These are phyloP conservation scores for Rhizopogon roseolus DNA, from an alignment of 768 basidiomycete species.

Conservation along the genomic window DNA sequence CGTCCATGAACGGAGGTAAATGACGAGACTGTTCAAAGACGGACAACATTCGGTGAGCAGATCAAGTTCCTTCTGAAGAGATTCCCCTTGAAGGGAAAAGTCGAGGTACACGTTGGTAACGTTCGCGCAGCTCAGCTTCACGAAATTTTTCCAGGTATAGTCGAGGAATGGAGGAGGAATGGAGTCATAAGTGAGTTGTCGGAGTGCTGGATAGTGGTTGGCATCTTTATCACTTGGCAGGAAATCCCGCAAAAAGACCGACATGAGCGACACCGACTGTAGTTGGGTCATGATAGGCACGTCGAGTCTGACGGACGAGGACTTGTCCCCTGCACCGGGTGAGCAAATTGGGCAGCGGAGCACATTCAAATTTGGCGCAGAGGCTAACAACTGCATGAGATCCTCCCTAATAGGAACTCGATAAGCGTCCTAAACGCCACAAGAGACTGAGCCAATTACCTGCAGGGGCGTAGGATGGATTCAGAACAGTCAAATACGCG, in stretches of 20 bases:
- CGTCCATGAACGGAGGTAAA: constrained; percentile 20
- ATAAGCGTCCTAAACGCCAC: not conserved
- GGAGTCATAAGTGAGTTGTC: constrained; percentile 26
- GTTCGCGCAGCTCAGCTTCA: constrained; percentile 19
- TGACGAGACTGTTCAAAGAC: constrained; percentile 18
- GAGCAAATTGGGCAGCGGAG: constrained; percentile 25
- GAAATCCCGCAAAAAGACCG: constrained; percentile 25
- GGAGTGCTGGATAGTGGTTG: constrained; percentile 24
- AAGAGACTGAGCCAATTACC: constrained; percentile 10
- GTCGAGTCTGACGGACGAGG: constrained; percentile 12
- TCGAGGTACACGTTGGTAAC: constrained; percentile 23
- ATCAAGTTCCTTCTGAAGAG: constrained; percentile 20
- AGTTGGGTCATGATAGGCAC: constrained; percentile 23
- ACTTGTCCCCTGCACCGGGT: constrained; percentile 16
- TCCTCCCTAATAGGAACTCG: constrained; percentile 16
- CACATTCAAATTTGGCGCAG: constrained; percentile 20
- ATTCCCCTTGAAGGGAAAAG: constrained; percentile 18
- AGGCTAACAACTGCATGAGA: constrained; percentile 20
- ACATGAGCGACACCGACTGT: constrained; percentile 20
- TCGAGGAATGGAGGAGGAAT: constrained; percentile 25
- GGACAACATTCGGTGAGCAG: constrained; percentile 20
- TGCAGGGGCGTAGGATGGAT: constrained; percentile 23
- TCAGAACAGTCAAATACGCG: constrained; percentile 26
- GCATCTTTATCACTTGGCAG: constrained; percentile 21
- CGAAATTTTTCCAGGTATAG: constrained; percentile 21